A percentile compares a stretch with the other conserved stretches of the same genome.
Evolutionary conservation across 345 rosid genomes (phyloP).

Genomic region (Psidium guajava): DNA sequence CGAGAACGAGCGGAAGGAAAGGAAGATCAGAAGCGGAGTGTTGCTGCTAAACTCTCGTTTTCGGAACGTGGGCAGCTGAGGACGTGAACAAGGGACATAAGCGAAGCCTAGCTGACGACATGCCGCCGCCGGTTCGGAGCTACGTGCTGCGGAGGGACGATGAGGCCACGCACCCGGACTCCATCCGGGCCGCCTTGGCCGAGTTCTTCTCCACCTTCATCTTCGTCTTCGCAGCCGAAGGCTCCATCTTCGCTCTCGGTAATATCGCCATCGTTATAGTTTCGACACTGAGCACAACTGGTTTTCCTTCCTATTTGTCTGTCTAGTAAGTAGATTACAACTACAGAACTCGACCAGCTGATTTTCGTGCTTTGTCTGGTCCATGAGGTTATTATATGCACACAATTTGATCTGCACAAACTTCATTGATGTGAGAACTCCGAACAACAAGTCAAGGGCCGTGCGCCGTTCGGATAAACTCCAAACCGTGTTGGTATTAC

Average conservation of each 20-base stretch:
- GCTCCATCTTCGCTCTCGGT: conserved; percentile 73
- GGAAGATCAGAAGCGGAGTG: neutral
- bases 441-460: neutral
- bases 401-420: neutral
- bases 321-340: neutral
- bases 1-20: neutral
- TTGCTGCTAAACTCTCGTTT: neutral
- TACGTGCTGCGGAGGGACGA: conserved; percentile 35
- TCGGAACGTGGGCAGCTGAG: neutral
- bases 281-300: neutral
- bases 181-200: conserved; percentile 49
- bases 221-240: conserved; percentile 78
- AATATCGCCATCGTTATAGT: neutral
- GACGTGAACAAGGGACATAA: neutral
- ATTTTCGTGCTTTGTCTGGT: neutral
- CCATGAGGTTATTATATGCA: neutral
- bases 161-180: conserved; percentile 42
- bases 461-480: neutral
- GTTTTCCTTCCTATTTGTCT: neutral
- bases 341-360: neutral
- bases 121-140: conserved; percentile 16
- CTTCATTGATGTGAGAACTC: neutral
- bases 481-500: neutral
- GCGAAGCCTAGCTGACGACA: neutral
- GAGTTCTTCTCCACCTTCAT: conserved; percentile 67